Percentiles rank a stretch among this genome's conserved stretches.
Conservation (phyloP, 768 basidiomycete species). For the Gelatoporia subvermispora region DNA sequence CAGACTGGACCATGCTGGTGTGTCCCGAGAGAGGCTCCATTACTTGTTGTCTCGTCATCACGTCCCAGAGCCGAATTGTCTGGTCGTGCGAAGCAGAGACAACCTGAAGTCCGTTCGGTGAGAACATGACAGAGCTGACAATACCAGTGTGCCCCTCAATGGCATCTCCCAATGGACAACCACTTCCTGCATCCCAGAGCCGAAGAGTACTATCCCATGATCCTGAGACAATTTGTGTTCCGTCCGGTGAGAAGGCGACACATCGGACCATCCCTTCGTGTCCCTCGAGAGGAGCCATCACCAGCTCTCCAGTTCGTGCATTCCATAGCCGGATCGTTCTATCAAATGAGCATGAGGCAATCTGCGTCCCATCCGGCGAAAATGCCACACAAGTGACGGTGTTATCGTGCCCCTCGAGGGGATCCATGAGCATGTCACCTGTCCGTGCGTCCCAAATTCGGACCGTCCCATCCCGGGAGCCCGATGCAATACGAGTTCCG, state of each 20-base stretch:
- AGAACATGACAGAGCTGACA: no score
- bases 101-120: no score
- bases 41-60: conserved; percentile 14
- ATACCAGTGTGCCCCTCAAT: no score
- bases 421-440: conserved; percentile 2
- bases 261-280: conserved; percentile 27
- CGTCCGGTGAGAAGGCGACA: conserved; percentile 40
- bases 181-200: no score
- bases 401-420: conserved; percentile 4
- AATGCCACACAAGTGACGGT: neutral
- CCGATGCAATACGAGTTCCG: no score
- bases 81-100: no score
- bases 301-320: neutral
- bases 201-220: conserved; percentile 39
- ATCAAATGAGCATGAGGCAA: neutral
- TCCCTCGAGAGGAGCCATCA: neutral
- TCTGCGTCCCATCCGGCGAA: neutral
- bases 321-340: conserved; percentile 7
- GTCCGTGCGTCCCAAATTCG: conserved; percentile 4
- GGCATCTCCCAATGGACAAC: no score
- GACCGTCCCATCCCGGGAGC: conserved; percentile 7
- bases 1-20: conserved; percentile 21
- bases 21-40: conserved; percentile 12
- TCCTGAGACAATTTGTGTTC: conserved; percentile 36
- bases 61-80: no score